These are phyloP conservation scores for Glonium stellatum DNA, from an alignment of 495 filamentous ascomycete genomes.

Conservation along the genomic window DNA sequence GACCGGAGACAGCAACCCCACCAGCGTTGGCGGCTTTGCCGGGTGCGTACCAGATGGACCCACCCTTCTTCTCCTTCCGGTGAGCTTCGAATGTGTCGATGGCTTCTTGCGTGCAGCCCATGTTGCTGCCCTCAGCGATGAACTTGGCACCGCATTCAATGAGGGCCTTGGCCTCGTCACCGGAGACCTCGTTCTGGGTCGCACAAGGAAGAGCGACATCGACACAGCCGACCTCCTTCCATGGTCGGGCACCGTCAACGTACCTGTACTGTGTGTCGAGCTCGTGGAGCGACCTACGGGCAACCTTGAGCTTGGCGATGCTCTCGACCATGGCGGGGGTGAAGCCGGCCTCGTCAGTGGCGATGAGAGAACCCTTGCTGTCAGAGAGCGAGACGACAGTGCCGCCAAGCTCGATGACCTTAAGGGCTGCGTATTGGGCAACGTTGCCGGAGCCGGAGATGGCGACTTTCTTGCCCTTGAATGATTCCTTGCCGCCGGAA, in stretches of 20 bases:
- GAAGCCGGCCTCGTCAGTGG: constrained; percentile 58
- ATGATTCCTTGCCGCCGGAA: constrained; percentile 69
- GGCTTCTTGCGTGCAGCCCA: constrained; percentile 95
- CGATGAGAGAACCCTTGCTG: constrained; percentile 75
- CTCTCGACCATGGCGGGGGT: constrained; percentile 65
- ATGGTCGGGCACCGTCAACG: constrained; percentile 80
- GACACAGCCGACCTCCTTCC: constrained; percentile 79
- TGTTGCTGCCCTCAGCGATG: constrained; percentile 96
- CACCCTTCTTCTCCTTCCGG: constrained; percentile 61
- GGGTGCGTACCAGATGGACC: constrained; percentile 90
- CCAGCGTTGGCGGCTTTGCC: constrained; percentile 96
- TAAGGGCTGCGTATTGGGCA: constrained; percentile 94
- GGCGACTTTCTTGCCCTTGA: constrained; percentile 87
- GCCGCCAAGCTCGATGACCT: constrained; percentile 91
- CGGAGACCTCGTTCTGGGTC: constrained; percentile 94
- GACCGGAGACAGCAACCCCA: constrained; percentile 93
- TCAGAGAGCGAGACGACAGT: constrained; percentile 92
- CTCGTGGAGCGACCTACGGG: constrained; percentile 71
- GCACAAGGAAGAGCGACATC: constrained; percentile 89
- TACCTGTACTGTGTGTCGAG: constrained; percentile 67
- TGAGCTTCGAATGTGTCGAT: constrained; percentile 88
- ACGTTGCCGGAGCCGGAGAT: constrained; percentile 98
- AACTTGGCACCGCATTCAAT: constrained; percentile 71
- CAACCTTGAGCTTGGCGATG: constrained; percentile 80
- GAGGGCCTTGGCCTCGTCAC: constrained; percentile 78